These are phyloP conservation scores for Glycyrrhiza uralensis DNA, from an alignment of 306 rosid genomes.

Conservation along the genomic window DNA sequence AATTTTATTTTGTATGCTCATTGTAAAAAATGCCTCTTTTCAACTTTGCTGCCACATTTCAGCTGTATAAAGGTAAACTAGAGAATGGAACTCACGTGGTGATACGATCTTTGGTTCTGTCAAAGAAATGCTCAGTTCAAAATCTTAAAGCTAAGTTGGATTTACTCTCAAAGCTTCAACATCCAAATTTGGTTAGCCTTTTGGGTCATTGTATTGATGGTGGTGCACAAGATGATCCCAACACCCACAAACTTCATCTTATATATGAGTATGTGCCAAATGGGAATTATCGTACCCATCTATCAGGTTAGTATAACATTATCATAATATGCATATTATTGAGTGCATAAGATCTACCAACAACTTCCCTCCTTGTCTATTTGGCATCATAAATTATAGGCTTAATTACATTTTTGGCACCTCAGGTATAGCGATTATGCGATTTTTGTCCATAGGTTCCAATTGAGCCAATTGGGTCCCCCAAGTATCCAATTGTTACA, in stretches of 20 bases:
- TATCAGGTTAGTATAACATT: conserved; percentile 55
- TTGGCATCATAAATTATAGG: too few relatives aligned
- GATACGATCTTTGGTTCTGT: conserved; percentile 49
- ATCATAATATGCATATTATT: neutral
- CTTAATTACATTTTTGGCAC: too few relatives aligned
- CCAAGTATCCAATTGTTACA: too few relatives aligned
- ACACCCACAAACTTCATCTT: conserved; percentile 54
- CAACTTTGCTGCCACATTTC: conserved; percentile 19
- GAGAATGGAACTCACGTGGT: conserved; percentile 61
- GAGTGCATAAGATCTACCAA: too few relatives aligned
- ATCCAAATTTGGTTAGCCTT: conserved; percentile 81
- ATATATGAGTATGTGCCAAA: conserved; percentile 61
- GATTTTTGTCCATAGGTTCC: too few relatives aligned
- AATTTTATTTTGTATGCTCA: neutral
- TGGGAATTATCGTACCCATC: conserved; percentile 54
- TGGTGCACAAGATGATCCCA: conserved; percentile 54
- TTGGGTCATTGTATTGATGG: conserved; percentile 74
- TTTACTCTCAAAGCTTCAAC: conserved; percentile 78
- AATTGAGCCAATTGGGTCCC: too few relatives aligned
- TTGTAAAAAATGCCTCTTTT: neutral
- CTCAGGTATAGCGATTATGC: too few relatives aligned
- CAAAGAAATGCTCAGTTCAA: conserved; percentile 60
- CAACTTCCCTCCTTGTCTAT: too few relatives aligned
- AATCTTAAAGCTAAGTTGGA: conserved; percentile 72
- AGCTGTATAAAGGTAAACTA: conserved; percentile 76